Base-by-base conservation (phyloP, 2,329 filamentous ascomycete species). In the Ceratocystis lukuohia region DNA sequence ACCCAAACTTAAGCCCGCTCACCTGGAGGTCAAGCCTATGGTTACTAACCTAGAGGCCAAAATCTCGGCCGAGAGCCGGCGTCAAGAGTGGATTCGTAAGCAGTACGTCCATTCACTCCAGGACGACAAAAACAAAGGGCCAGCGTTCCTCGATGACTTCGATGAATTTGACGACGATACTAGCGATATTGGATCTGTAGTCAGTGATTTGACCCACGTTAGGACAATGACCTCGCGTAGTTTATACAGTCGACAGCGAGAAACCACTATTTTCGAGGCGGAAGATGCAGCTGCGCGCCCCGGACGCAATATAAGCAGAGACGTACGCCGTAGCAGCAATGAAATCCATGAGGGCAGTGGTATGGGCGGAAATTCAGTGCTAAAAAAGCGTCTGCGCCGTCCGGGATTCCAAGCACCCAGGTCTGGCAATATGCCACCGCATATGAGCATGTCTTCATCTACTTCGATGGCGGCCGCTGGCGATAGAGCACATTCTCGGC, bases 331-430 rank as follows among this genome's bases (percentile, higher is more conserved):
- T 17, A 62, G 46, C n/a, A 74, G 70, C n/a, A 67, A 67, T 25
- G 71, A 74, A 59, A 67, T 75, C 1, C 73, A 75, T 44, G 74
- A 75, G 62, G 74, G 74, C 15, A 72, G 71, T 12, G 73, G 73
- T 15, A 69, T 56, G 69, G 70, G 57, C 66, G 69, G 70, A n/a
- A 71, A 71, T 15, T 66, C 69, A n/a, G 69, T 71, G n/a, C 70
- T 71, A 65, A 75, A 74, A 66, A 71, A 72, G 28, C 71, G 73
- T n/a, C 70, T 74, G 1, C 68, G 73, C 30, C 73, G 74, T 20
- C 69, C 72, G 3, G 71, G 72, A 4, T 75, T 76, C 65, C 70
- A 71, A 3, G 68, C 70, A 15, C 66, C 71, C 6, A 70, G 74
- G 61, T 72, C 72, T 10, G 70, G 70, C n/a, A 73, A 71, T 25